Percentiles rank a stretch among this genome's conserved stretches.
Conservation (phyloP, 2,329 filamentous ascomycete species). For the Diaporthe humulicola region DNA sequence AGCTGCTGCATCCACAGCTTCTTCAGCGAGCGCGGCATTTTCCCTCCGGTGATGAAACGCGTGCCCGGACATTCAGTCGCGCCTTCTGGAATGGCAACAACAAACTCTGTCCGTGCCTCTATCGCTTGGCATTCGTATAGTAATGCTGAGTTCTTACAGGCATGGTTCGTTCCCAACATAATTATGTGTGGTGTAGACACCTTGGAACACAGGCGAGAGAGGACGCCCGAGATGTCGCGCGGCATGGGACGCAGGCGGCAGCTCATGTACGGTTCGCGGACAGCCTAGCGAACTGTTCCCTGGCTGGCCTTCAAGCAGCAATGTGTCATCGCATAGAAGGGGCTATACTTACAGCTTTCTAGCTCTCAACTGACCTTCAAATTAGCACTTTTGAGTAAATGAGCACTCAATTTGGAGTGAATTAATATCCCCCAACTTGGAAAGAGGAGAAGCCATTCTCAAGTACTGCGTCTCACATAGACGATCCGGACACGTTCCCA, state of each 20-base stretch:
- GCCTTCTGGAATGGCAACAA: not conserved
- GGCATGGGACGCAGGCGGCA: not conserved
- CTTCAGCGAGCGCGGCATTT: conserved; percentile 21
- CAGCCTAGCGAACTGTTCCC: not conserved
- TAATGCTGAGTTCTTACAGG: not conserved
- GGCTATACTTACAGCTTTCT: not conserved
- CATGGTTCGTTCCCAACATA: not conserved
- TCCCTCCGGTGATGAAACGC: not conserved
- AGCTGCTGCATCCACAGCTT: not conserved
- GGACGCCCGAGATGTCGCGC: not conserved
- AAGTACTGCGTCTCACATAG: not conserved
- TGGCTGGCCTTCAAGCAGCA: not conserved
- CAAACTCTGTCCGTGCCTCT: not conserved
- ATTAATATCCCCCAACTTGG: not conserved
- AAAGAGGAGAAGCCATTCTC: not conserved
- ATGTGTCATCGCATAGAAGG: not conserved
- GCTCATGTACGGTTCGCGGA: not conserved
- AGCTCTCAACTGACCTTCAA: not conserved
- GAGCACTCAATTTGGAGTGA: not conserved
- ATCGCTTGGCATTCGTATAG: not conserved
- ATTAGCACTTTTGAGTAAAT: not conserved
- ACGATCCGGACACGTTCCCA: not conserved
- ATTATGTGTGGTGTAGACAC: not conserved
- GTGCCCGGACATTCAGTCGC: not conserved
- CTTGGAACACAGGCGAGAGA: not conserved